phyloP scores from a whole-genome alignment of 345 rosid species.

The Noccaea bulbosa region DNA sequence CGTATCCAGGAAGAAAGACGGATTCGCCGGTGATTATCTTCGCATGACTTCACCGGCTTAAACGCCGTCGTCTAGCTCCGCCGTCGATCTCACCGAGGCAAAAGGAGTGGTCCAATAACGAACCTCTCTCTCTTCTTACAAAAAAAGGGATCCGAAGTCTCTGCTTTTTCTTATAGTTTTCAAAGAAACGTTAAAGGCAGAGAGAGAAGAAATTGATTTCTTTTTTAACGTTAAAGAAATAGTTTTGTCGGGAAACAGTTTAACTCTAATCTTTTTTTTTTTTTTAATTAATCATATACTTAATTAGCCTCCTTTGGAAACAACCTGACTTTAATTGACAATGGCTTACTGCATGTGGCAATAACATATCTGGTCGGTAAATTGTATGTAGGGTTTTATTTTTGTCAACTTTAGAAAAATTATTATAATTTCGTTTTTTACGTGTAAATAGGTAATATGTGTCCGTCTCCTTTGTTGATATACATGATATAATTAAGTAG shows the following conservation, averaged over 20 bases:
- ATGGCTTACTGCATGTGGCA: conserved; percentile 44
- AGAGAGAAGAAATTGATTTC: not conserved
- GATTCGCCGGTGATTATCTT: conserved; percentile 16
- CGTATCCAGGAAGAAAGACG: conserved; percentile 36
- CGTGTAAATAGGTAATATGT: too few relatives aligned
- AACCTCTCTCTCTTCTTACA: conserved; percentile 30
- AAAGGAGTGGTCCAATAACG: conserved; percentile 32
- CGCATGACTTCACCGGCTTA: conserved; percentile 30
- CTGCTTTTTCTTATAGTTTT: conserved; percentile 46
- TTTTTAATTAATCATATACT: conserved; percentile 7
- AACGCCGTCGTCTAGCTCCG: conserved; percentile 24
- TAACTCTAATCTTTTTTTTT: not conserved
- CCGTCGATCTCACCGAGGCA: conserved; percentile 33
- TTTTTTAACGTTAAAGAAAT: conserved; percentile 4
- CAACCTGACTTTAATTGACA: conserved; percentile 4
- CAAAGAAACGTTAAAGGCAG: conserved; percentile 34
- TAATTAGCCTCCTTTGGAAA: not conserved
- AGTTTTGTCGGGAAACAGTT: conserved; percentile 29
- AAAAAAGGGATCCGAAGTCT: conserved; percentile 46
- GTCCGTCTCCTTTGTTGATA: too few relatives aligned
- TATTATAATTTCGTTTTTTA: too few relatives aligned
- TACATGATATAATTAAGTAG: too few relatives aligned
- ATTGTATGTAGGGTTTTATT: too few relatives aligned
- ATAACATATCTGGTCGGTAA: conserved; percentile 36
- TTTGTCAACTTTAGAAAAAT: too few relatives aligned